phyloP scores from a whole-genome alignment of 2,329 filamentous ascomycete genomes.

The Neofusicoccum ribis region DNA sequence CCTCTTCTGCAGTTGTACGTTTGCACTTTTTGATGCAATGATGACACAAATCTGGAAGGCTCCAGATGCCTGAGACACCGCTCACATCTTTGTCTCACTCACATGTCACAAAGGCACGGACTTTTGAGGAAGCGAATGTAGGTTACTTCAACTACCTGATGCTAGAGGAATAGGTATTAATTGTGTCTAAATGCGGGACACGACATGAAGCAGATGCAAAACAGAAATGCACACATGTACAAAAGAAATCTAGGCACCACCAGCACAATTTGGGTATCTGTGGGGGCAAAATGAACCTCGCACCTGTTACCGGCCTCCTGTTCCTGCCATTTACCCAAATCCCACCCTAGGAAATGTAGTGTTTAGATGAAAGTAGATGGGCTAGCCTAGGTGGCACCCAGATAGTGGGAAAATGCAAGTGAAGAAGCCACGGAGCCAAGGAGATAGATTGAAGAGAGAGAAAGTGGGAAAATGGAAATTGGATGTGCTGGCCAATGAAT shows the following conservation, averaged over 20 bases:
- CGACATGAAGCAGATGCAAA: background rate
- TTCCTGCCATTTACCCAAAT: background rate
- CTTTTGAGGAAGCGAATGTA: background rate
- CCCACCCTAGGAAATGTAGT: constrained; percentile 8
- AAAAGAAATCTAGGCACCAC: constrained; percentile 15
- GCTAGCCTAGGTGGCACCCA: background rate
- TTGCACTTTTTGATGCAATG: too few species aligned
- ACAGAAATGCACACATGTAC: background rate
- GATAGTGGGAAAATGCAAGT: background rate
- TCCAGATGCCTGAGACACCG: too few species aligned
- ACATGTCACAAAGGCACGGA: background rate
- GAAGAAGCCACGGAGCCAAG: background rate
- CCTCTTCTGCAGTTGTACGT: too few species aligned
- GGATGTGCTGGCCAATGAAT: constrained; percentile 8
- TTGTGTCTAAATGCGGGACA: constrained; percentile 6
- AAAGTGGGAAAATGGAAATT: background rate
- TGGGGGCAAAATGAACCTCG: constrained; percentile 1
- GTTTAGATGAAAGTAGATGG: background rate
- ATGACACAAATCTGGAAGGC: too few species aligned
- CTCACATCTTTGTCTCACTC: too few species aligned
- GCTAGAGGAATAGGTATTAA: background rate
- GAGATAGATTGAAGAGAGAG: background rate
- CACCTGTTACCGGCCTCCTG: background rate
- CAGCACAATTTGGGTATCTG: constrained; percentile 12
- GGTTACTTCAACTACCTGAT: background rate